Evolutionary conservation across 192 early-diverging fungal genomes (phyloP).

Genomic region (Cetraspora pellucida): DNA sequence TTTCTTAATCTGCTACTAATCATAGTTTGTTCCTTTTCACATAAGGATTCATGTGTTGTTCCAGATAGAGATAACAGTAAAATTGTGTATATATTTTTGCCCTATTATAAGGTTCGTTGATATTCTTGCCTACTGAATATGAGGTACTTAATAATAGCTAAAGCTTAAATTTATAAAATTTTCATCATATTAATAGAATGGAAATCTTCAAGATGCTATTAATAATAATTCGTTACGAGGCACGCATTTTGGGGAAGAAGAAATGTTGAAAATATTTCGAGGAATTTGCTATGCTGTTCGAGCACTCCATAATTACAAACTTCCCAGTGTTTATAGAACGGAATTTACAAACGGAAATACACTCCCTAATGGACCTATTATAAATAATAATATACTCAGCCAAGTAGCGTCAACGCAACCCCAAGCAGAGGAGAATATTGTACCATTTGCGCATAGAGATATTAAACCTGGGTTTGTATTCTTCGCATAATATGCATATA

Average conservation of each 20-base stretch:
- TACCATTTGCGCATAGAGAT: conserved; percentile 70
- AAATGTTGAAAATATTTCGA: conserved; percentile 61
- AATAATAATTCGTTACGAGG: conserved; percentile 52
- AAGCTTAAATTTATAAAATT: not conserved
- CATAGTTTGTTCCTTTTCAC: not conserved
- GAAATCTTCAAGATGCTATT: conserved; percentile 61
- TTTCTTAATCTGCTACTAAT: not conserved
- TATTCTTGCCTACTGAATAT: not conserved
- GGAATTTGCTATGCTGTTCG: conserved; percentile 62
- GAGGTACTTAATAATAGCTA: not conserved
- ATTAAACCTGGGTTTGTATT: conserved; percentile 65
- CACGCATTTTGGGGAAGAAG: conserved; percentile 54
- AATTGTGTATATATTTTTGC: conserved; percentile 72
- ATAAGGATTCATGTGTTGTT: conserved; percentile 57
- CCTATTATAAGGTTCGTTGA: conserved; percentile 57
- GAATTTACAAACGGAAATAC: conserved; percentile 24
- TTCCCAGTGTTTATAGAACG: conserved; percentile 45
- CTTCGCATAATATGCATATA: too few relatives aligned
- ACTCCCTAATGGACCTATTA: not conserved
- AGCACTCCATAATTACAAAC: conserved; percentile 57
- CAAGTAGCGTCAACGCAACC: conserved; percentile 8
- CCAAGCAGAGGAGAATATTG: conserved; percentile 41
- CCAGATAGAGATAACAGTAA: conserved; percentile 52
- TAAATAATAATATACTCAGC: not conserved
- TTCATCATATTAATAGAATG: conserved; percentile 33